Evolutionary conservation across 2,329 filamentous ascomycete species (phyloP), one percentile per base, ranked within the genome.

Genomic region (Tolypocladium nubicola): DNA sequence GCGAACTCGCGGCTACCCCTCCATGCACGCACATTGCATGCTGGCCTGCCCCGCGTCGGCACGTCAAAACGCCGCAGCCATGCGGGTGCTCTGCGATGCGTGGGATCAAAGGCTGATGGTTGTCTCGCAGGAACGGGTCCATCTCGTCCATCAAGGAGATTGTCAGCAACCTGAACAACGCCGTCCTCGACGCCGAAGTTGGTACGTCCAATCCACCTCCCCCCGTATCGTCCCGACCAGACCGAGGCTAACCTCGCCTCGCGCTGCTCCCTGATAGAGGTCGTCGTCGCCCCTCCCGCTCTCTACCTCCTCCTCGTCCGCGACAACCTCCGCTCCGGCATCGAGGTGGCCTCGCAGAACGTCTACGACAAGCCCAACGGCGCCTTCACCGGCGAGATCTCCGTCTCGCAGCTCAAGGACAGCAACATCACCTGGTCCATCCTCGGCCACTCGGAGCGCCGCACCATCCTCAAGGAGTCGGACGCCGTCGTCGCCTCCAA

Each of bases 331-430:
- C 84, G 86, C 72, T 70, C 82, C 66, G 85, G 86, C 63, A 80
- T 99, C 71, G 88, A 89, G 70, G 89, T 99, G 62, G 89, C 93
- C 58, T 87, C 94, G 58, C 94, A 99, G 80, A 99, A 99, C 77
- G 90, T 97, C 75, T 97, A 85, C 77, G 89, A 97, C 82, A 93
- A 93, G 84, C 90, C 91, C 73, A 91, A 94, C 75, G 94, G 94
- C 67, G 94, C 94, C 67, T 97, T 89, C 82, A 99, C 94, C 40
- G 94, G 94, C 70, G 94, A 99, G 80, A 94, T 97, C 78, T 92
- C 88, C 64, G 92, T 92, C 63, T 79, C 86, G 61, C 94, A 97
- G 80, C 86, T 99, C 69, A 87, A 89, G 77, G 94, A 97, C 76
- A 85, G 81, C 76, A 85, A 85, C 71, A 88, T 97, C 76, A 84